Evolutionary conservation across 257 asterid species (phyloP).

Genomic region (Fraxinus quadrangulata): DNA sequence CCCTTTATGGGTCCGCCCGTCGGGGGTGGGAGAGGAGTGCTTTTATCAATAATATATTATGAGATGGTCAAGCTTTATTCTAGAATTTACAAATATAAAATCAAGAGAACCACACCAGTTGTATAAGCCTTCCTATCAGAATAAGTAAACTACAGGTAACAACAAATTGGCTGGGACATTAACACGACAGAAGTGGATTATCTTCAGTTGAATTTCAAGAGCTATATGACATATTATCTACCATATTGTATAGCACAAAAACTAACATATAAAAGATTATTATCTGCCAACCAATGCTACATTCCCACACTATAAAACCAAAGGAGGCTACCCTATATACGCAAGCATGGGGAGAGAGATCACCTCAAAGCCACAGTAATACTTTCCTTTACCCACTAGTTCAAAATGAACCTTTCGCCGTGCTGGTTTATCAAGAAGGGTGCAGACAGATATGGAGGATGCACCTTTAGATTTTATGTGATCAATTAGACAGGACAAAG

Average conservation of each 20-base stretch:
- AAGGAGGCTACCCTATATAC: not conserved
- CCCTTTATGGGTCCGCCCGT: too few relatives aligned
- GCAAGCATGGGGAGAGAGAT: not conserved
- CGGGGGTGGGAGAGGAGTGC: too few relatives aligned
- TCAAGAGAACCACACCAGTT: too few relatives aligned
- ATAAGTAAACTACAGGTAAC: not conserved
- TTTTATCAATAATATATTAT: too few relatives aligned
- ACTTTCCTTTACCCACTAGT: conserved; percentile 79
- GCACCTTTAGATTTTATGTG: conserved; percentile 82
- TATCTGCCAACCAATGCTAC: not conserved
- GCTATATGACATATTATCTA: not conserved
- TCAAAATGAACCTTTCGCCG: conserved; percentile 64
- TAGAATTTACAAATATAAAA: too few relatives aligned
- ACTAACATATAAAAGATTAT: not conserved
- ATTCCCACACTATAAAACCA: not conserved
- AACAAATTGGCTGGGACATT: not conserved
- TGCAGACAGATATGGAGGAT: conserved; percentile 76
- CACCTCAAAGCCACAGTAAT: conserved; percentile 87
- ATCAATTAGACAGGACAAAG: conserved; percentile 62
- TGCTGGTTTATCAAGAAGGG: conserved; percentile 80
- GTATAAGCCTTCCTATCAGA: too few relatives aligned
- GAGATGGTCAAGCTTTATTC: too few relatives aligned
- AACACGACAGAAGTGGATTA: not conserved
- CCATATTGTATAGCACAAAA: not conserved
- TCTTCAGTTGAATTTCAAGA: not conserved